Percentiles rank a stretch among this genome's conserved stretches.
phyloP scores from a whole-genome alignment of 1,284 basidiomycete species.

The Pseudozyma hubeiensis region DNA sequence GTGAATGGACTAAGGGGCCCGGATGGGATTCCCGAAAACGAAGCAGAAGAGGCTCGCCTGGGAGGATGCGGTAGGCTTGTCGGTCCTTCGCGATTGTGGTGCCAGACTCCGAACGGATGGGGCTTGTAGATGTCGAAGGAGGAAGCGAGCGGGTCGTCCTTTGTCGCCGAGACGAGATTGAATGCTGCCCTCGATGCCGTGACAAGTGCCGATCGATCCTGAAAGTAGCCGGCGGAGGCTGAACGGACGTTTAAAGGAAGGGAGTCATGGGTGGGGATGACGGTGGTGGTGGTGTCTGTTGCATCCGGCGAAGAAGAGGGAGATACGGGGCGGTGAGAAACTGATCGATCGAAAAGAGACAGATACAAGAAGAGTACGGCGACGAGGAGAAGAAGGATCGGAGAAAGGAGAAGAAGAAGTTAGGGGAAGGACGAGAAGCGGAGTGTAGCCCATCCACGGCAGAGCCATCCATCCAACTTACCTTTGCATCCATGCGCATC shows the following conservation, averaged over 20 bases:
- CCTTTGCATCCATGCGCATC: conserved; percentile 3
- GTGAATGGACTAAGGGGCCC: background rate
- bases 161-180: background rate
- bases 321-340: background rate
- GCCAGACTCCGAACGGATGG: conserved; percentile 46
- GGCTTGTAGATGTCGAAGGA: conserved; percentile 21
- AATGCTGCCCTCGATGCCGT: background rate
- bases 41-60: conserved; percentile 25
- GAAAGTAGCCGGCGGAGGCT: conserved; percentile 10
- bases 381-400: background rate
- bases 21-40: conserved; percentile 17
- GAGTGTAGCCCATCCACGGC: background rate
- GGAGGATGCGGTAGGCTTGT: conserved; percentile 41
- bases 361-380: background rate
- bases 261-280: conserved; percentile 6
- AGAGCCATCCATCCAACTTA: background rate
- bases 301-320: background rate
- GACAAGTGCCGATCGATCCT: background rate
- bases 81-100: conserved; percentile 25
- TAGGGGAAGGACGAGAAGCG: background rate
- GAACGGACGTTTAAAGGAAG: conserved; percentile 6
- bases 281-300: background rate
- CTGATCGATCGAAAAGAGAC: background rate
- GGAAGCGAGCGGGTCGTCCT: background rate
- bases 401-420: background rate